Base-by-base conservation (phyloP, 495 filamentous ascomycete genomes). In the Penicillium goetzii region DNA sequence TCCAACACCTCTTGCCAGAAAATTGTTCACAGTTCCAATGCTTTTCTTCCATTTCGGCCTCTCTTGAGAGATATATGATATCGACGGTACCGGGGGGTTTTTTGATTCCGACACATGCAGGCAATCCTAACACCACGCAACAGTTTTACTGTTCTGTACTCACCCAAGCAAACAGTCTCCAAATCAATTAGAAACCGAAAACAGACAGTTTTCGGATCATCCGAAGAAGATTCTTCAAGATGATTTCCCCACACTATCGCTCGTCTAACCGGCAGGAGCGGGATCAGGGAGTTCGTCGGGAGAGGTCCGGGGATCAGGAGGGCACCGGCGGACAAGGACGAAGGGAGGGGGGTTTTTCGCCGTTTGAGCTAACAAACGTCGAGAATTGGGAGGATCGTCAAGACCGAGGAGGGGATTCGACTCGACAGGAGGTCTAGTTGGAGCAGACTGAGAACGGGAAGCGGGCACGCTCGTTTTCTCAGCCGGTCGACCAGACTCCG, bases 341-440 rank as follows among this genome's bases (percentile, higher is more conserved):
- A 65, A 64, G 60, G 62, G 56, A 32, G 30, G 67, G 63, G 67
- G 56, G 41, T 21, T 60, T 21, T 60, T 77, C 76, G 74, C 71
- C 78, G 78, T 80, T 78, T 80, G 78, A 80, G 74, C 63, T 79
- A 80, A 80, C 78, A 79, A 80, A 79, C 78, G 76, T 77, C 73
- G 73, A 33, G 28, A 78, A 67, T 61, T 58, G 65, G 60, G 57
- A 68, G 67, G 71, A 65, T 69, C 70, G 76, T 79, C 79, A 70
- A 78, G 73, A 66, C 68, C 76, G 70, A 71, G 63, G 67, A 76
- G 75, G 71, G 74, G 71, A 80, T 73, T 78, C 78, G 74, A 75
- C 76, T 80, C 73, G 76, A 81, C 77, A 74, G 72, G 76, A 78
- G 77, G 70, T 63, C 72, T 72, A 72, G 72, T 26, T 71, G 65